phyloP scores from a whole-genome alignment of 441 rosid genomes.

The Brassica balearica region DNA sequence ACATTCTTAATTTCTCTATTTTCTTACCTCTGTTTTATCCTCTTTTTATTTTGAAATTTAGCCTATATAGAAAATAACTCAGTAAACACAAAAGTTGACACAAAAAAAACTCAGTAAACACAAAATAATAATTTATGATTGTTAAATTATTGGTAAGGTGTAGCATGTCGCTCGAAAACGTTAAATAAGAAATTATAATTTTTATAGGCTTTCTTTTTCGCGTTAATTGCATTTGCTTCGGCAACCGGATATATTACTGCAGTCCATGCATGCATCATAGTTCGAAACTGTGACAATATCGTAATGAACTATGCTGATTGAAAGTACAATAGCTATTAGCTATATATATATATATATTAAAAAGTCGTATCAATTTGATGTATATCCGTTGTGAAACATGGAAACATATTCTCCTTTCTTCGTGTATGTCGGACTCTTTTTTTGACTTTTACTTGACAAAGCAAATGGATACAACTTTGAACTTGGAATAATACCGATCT shows the following conservation, averaged over 20 bases:
- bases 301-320: background rate
- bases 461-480: constrained; percentile 29
- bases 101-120: too few relatives aligned
- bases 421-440: constrained; percentile 42
- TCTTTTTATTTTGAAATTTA: background rate
- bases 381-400: constrained; percentile 42
- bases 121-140: too few relatives aligned
- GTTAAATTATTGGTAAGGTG: too few relatives aligned
- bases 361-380: constrained; percentile 22
- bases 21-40: background rate
- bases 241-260: background rate
- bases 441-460: constrained; percentile 39
- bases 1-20: constrained; percentile 21
- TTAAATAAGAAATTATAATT: too few relatives aligned
- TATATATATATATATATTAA: background rate
- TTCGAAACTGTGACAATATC: background rate
- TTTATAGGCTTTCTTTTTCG: too few relatives aligned
- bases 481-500: background rate
- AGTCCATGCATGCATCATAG: background rate
- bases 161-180: too few relatives aligned
- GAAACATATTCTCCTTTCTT: constrained; percentile 12
- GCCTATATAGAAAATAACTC: background rate
- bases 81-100: background rate
- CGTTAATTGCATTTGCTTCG: constrained; percentile 3
- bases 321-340: background rate